Base-by-base conservation (phyloP, 169 alveolate species). In the Plasmodium adleri region DNA sequence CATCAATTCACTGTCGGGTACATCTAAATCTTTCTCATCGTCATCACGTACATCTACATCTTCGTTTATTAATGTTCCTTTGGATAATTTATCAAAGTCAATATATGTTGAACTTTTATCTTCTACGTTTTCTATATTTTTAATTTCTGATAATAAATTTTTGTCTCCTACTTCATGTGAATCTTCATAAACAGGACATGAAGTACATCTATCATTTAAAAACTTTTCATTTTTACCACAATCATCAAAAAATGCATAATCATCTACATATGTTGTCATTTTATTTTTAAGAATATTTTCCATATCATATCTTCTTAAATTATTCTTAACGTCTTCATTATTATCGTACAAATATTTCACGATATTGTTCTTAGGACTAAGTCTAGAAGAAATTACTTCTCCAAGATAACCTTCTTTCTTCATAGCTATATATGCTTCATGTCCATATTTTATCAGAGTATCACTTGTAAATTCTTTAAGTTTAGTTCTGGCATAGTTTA, bases 191-290 rank as follows among this genome's bases (percentile, higher is more conserved):
- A 26, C 89, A 50, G 47, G 9, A 10, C 45, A 52, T 22, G 22
- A 2, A 66, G 12, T 26, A 24, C 52, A 20, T 72, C 47, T 72
- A 0, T 72, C 83, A 72, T 72, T 72, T 50, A 72, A 3, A 72
- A 72, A 72, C 0, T 5, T 72, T 50, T 72, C 68, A 13, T 28
- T 13, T 49, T 20, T 67, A 49, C 52, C 67, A 32, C 24, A n/a
- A 17, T 20, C 52, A 3, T 72, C 83, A 17, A 72, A 72, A 49
- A 72, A 50, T 9, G 68, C 24, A 72, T n/a, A 3, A 72, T 72
- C 83, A 72, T 72, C 83, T 72, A 72, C 52, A 50, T 72, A 72
- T 20, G 39, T 5, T 47, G 47, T 15, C 8, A 49, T 9, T 52
- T 10, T 67, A 72, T 32, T 47, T 72, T 50, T 72, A 7, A 7